Base-by-base conservation (phyloP, 805 yeast genomes). In the Ogataea paraovalis region DNA sequence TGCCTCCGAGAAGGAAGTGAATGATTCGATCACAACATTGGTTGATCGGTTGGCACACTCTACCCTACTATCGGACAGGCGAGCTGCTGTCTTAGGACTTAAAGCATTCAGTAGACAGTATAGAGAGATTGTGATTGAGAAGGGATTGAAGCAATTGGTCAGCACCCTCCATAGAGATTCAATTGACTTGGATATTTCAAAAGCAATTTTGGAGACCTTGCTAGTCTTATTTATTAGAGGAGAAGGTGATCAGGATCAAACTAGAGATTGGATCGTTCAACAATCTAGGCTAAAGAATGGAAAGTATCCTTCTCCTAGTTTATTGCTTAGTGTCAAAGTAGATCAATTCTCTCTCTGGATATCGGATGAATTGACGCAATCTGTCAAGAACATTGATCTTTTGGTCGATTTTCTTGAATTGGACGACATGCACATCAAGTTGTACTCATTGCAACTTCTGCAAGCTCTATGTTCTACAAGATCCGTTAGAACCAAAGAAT, bases 341-440 rank as follows among this genome's bases (percentile, higher is more conserved):
- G 98, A 91, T 62, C 96, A 89, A 59, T 87, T 94, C 54, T 87
- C 97, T 0, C 68, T 91, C 47, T 91, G 97, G 96, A 87, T 94
- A 28, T 89, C 98, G 0, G 99, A 94, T 66, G 97, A 89, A 59
- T 71, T 94, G 57, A 85, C 91, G 1, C 91, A 87, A 67, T 68
- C 73, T 30, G 73, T 71, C 10, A 75, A 76, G 41, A 70, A 78
- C 13, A 61, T 76, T 16, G 70, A 75, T 18, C 59, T 76, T 21
- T 62, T 83, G 7, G 67, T 78, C 20, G 79, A 83, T 22, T 71
- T 74, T 46, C 50, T 67, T 42, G 69, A 70, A 14, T 53, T 55
- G 13, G 66, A 64, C 27, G 92, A 88, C 60, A 88, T 89, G 61
- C 95, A 88, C 64, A 76, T 85, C 38, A 76, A 85, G 47, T 71